Evolutionary conservation across 108 stramenopile species (phyloP), one percentile per base, ranked within the genome.

Genomic region (Aurantiochytrium sp.): DNA sequence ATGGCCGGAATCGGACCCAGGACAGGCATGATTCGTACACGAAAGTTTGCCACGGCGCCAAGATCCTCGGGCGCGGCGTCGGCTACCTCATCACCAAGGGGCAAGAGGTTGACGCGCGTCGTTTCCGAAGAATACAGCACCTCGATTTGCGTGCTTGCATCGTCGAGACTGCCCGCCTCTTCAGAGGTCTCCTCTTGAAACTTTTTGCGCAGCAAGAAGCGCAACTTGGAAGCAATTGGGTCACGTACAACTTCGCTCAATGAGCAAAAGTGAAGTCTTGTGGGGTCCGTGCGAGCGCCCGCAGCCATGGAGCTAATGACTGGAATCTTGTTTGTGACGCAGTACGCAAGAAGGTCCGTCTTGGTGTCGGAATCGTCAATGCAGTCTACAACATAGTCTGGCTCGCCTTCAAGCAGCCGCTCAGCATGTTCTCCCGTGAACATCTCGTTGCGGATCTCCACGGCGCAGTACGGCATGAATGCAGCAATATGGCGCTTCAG

Each of bases 301-400:
- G 99, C 99, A 16, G 97, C 98, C 98, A 99, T 96, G 72, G 97
- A 97, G 8, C 95, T 95, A 14, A 98, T 89, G 49, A 97, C 97
- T 42, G 94, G 95, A 87, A 97, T 92, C 4, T 94, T 91, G 23
- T 90, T 71, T 59, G 93, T 87, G 12, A 94, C 89, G 92, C 97
- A 98, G 87, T 95, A 88, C 35, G 93, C 89, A 29, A 99, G 90
- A 44, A 99, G 94, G 44, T 95, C 93, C 2, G 96, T 96, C 92
- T 99, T 99, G 87, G 99, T 99, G 64, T 97, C 95, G 25, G 97
- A 94, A 94, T 99, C 99, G 92, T 99, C 99, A 91, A 99, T 99
- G 72, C 97, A 97, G 90, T 99, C 99, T 83, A 99, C 94, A 43
- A 99, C 95, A 59, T 97, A 90, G 92, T 97, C 97, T 42, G 91